Conservation (phyloP, 495 filamentous ascomycete species). For the Tuber calosporum region DNA sequence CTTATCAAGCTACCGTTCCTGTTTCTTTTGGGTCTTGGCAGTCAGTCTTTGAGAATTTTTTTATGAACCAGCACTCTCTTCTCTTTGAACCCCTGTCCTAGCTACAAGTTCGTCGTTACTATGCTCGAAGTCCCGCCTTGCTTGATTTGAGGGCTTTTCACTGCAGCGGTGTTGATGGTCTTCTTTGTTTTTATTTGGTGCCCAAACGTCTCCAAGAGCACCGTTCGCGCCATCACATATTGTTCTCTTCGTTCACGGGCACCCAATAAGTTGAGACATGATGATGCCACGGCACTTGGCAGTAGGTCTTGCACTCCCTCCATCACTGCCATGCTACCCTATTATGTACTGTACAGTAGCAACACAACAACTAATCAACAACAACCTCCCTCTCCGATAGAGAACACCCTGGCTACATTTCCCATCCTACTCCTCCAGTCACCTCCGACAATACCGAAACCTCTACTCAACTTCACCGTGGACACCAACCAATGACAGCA, state of each 20-base stretch:
- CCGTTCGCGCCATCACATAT: not conserved
- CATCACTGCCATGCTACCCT: not conserved
- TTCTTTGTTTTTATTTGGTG: not conserved
- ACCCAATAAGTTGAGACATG: not conserved
- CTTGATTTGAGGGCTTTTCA: not conserved
- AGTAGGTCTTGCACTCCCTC: not conserved
- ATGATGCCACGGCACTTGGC: not conserved
- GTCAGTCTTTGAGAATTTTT: not conserved
- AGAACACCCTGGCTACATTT: not conserved
- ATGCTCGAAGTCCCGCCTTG: not conserved
- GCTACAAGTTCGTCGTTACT: not conserved
- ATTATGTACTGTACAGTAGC: not conserved
- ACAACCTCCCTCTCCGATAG: not conserved
- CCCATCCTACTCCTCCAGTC: conserved; percentile 13
- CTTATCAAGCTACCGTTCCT: not conserved
- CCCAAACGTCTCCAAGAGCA: not conserved
- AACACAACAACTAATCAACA: not conserved
- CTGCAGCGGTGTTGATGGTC: not conserved
- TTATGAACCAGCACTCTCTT: not conserved
- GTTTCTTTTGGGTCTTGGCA: not conserved
- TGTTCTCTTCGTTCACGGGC: not conserved
- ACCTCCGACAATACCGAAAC: conserved; percentile 17
- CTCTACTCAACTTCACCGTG: conserved; percentile 11
- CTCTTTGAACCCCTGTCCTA: not conserved
- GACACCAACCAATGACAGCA: not conserved